These are phyloP conservation scores for Exophiala sp. DNA, from an alignment of 2,329 filamentous ascomycete genomes.

Conservation along the genomic window DNA sequence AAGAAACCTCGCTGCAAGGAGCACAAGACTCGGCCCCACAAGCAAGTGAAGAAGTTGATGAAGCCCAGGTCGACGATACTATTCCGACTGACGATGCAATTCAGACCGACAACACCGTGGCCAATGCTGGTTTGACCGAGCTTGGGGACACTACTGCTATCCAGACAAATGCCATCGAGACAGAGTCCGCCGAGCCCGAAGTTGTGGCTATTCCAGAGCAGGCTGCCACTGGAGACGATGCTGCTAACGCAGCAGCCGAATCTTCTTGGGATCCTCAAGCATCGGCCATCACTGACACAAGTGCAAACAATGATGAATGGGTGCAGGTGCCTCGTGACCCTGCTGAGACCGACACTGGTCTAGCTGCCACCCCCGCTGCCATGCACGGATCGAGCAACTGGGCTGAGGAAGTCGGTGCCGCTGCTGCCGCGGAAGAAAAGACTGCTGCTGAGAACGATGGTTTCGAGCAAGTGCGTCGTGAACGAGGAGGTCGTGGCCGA, in stretches of 20 bases:
- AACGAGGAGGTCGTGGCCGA: conserved; percentile 37
- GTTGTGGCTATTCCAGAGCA: conserved; percentile 35
- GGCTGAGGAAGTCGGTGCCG: conserved; percentile 74
- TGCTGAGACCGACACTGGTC: conserved; percentile 67
- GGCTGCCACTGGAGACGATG: conserved; percentile 39
- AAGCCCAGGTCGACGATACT: conserved; percentile 45
- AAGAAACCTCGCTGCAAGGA: conserved; percentile 47
- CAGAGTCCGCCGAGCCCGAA: conserved; percentile 19
- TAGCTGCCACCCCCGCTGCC: conserved; percentile 59
- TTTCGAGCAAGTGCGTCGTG: conserved; percentile 37
- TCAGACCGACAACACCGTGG: conserved; percentile 57
- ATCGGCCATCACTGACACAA: conserved; percentile 46
- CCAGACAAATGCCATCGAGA: conserved; percentile 51
- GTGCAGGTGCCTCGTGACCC: conserved; percentile 72
- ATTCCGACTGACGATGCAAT: conserved; percentile 36
- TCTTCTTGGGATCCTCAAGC: conserved; percentile 55
- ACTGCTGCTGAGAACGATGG: conserved; percentile 32
- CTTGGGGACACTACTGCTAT: conserved; percentile 56
- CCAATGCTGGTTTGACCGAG: conserved; percentile 59
- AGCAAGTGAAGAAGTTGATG: conserved; percentile 37
- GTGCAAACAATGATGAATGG: conserved; percentile 59
- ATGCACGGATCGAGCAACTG: conserved; percentile 63
- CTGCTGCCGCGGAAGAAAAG: conserved; percentile 34
- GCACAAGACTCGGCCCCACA: conserved; percentile 28
- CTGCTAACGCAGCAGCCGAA: conserved; percentile 47